These are phyloP conservation scores for Boletus sp. DNA, from an alignment of 768 basidiomycete genomes.

Conservation along the genomic window DNA sequence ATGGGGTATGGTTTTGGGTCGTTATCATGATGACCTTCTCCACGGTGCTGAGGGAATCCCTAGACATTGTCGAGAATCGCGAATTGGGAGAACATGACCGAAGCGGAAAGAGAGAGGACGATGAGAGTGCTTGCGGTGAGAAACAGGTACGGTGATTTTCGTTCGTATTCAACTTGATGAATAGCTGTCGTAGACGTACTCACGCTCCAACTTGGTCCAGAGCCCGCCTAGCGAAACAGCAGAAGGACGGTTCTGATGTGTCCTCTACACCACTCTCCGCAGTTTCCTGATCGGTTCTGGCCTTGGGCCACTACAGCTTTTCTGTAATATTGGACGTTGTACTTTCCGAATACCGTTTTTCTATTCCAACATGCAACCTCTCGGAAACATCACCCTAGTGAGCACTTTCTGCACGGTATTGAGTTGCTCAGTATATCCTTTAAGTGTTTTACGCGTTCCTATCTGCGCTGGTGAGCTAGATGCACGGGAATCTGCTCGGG, in stretches of 20 bases:
- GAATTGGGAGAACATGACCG: constrained; percentile 60
- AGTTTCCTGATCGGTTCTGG: not conserved
- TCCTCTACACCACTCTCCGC: not conserved
- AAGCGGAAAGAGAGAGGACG: constrained; percentile 54
- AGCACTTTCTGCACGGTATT: not conserved
- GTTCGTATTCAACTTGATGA: not conserved
- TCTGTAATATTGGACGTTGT: not conserved
- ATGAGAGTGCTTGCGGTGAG: constrained; percentile 50
- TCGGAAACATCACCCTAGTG: not conserved
- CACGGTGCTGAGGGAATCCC: not conserved
- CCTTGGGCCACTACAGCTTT: not conserved
- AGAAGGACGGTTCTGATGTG: not conserved
- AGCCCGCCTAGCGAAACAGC: constrained; percentile 9
- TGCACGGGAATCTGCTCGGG: not conserved
- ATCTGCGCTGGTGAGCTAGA: not conserved
- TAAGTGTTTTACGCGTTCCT: not conserved
- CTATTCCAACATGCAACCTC: not conserved
- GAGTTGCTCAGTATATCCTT: not conserved
- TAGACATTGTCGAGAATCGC: constrained; percentile 65
- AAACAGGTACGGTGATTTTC: constrained; percentile 38
- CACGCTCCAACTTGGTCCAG: not conserved
- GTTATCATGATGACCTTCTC: not conserved
- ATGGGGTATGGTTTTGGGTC: constrained; percentile 46
- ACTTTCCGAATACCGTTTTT: not conserved
- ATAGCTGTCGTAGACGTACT: not conserved